Percentiles rank a stretch among this genome's conserved stretches.
Conservation (phyloP, 2,329 filamentous ascomycete species). For the Sporothrix sp. region DNA sequence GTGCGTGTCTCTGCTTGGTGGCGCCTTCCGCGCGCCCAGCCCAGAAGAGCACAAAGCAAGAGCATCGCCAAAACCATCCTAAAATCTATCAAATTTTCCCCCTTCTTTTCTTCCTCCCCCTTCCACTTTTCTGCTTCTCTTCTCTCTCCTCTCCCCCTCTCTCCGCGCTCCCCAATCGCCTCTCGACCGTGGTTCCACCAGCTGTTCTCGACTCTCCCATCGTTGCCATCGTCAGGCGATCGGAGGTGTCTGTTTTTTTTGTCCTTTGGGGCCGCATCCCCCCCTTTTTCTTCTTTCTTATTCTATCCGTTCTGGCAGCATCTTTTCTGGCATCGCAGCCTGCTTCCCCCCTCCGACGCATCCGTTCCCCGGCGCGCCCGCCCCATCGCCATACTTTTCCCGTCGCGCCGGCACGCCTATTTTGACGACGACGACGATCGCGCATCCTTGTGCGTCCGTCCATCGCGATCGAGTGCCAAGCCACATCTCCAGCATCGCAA, state of each 20-base stretch:
- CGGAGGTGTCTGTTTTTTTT: background rate
- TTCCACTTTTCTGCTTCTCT: conserved; percentile 3
- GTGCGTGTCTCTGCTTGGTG: conserved; percentile 4
- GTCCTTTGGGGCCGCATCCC: background rate
- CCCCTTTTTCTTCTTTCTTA: background rate
- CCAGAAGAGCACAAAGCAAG: conserved; percentile 7
- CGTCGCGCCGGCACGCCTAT: background rate
- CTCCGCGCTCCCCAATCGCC: too few relatives aligned
- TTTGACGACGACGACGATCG: conserved; percentile 1
- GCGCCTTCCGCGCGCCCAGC: conserved; percentile 9
- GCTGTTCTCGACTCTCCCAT: background rate
- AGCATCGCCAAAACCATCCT: conserved; percentile 14
- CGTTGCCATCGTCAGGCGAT: conserved; percentile 3
- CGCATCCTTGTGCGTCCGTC: background rate
- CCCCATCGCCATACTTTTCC: background rate
- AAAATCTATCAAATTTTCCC: conserved; percentile 7
- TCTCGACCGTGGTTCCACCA: conserved; percentile 3
- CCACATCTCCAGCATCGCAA: background rate
- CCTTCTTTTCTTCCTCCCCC: conserved; percentile 5
- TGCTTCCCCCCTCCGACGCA: background rate
- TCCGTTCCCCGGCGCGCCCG: background rate
- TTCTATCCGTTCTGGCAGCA: background rate
- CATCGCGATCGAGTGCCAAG: background rate
- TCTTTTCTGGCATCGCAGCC: background rate
- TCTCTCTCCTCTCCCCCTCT: background rate